These are phyloP conservation scores for Penicillium turbatum DNA, from an alignment of 495 filamentous ascomycete species.

Conservation along the genomic window DNA sequence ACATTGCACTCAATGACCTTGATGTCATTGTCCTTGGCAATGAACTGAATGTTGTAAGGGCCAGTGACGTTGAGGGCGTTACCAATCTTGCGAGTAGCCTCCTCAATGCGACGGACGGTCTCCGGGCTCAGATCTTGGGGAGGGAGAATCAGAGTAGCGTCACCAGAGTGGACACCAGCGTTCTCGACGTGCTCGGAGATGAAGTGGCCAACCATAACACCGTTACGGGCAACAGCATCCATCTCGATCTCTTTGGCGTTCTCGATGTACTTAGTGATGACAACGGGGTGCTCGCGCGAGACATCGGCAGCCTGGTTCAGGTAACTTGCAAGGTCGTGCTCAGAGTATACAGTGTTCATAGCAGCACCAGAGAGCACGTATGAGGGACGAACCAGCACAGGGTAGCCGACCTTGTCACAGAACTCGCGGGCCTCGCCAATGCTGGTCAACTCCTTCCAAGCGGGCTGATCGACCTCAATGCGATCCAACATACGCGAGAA, in stretches of 20 bases:
- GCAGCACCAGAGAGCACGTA: constrained; percentile 97
- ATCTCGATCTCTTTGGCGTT: constrained; percentile 97
- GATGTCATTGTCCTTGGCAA: constrained; percentile 98
- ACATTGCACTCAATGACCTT: constrained; percentile 99
- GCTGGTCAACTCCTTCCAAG: constrained; percentile 95
- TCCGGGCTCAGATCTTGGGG: constrained; percentile 90
- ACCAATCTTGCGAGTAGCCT: constrained; percentile 93
- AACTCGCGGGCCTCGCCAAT: constrained; percentile 82
- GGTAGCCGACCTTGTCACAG: constrained; percentile 84
- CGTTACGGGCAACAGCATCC: constrained; percentile 86
- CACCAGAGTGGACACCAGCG: constrained; percentile 96
- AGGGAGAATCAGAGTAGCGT: constrained; percentile 93
- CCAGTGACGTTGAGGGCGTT: constrained; percentile 93
- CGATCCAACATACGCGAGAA: constrained; percentile 97
- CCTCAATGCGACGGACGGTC: constrained; percentile 85
- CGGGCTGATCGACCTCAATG: constrained; percentile 90
- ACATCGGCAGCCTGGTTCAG: constrained; percentile 85
- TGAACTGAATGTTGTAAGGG: constrained; percentile 98
- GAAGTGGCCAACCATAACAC: constrained; percentile 86
- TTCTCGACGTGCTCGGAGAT: constrained; percentile 97
- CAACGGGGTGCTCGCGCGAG: constrained; percentile 96
- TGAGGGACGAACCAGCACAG: constrained; percentile 90
- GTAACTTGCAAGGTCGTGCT: constrained; percentile 86
- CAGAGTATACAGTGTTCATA: constrained; percentile 97
- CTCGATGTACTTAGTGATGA: constrained; percentile 98